Base-by-base conservation (phyloP, 805 yeast genomes). In the Starmerella asiatica region DNA sequence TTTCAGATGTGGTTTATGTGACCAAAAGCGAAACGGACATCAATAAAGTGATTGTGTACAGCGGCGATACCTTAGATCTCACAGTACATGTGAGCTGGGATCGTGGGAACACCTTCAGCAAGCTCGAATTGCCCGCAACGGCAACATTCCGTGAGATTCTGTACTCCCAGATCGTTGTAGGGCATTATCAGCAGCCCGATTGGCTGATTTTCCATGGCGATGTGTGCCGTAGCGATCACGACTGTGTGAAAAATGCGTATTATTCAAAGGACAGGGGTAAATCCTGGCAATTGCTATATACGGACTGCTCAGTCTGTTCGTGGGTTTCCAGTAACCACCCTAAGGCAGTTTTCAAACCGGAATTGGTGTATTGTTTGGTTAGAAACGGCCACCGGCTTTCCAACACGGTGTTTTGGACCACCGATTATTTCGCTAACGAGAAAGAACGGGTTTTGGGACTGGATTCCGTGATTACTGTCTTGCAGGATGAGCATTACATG, bases 151-250 rank as follows among this genome's bases (percentile, higher is more conserved):
- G 36, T 50, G 52, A 23, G 47, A 63, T n/a, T 3, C 29, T 17
- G 14, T 31, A 16, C 31, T 67, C 72, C 1, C 27, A 45, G 16
- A 24, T 36, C 14, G 53, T 85, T 29, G 62, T 73, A 11, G 86
- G 84, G 64, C 77, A 79, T 56, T 73, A 76, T 20, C 59, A 59
- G 5, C 67, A 73, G 43, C 53, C 69, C 1, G 59, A 70, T 6
- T 68, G 73, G 54, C 73, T 84, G 49, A 75, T 91, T 28, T 79
- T 80, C 69, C 69, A 71, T 49, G 81, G 91, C 3, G 63, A 67
- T 21, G 69, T 69, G 14, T 79, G 93, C 58, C 70, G 65, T n/a
- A 61, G 67, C 2, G 39, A 48, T 1, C 59, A 64, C 17, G 42
- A 32, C 16, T 86, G 96, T 58, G 63, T 65, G 35, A 56, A 69